Evolutionary conservation across 768 basidiomycete genomes (phyloP).

Genomic region (Xerocomellus amylosporus): DNA sequence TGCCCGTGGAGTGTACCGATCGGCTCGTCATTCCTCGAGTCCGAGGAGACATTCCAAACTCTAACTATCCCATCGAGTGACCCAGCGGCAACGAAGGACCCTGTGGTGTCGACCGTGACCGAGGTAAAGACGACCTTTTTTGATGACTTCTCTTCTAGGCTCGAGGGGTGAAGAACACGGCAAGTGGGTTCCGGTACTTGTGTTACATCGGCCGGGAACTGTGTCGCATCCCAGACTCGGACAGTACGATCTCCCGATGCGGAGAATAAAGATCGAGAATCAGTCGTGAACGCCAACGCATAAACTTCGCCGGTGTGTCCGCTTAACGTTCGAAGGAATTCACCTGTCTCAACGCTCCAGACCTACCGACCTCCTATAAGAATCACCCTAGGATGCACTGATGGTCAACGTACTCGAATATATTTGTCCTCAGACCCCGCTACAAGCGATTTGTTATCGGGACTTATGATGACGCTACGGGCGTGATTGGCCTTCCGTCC

Average conservation of each 20-base stretch:
- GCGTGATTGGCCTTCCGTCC: conserved; percentile 27
- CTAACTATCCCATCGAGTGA: conserved; percentile 51
- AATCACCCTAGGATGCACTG: neutral
- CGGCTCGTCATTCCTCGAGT: conserved; percentile 23
- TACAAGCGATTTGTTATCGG: conserved; percentile 29
- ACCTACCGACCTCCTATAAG: conserved; percentile 18
- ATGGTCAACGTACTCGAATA: conserved; percentile 27
- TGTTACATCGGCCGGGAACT: conserved; percentile 19
- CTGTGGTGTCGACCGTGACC: conserved; percentile 28
- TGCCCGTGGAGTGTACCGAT: conserved; percentile 27
- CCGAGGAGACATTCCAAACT: conserved; percentile 49
- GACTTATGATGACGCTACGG: conserved; percentile 33
- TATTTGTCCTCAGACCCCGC: conserved; percentile 36
- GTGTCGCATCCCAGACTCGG: conserved; percentile 34
- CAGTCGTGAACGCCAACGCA: conserved; percentile 33
- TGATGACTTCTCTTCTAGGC: conserved; percentile 12
- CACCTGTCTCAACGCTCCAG: conserved; percentile 25
- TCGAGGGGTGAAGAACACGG: conserved; percentile 21
- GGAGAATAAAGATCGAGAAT: conserved; percentile 35
- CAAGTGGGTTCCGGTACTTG: conserved; percentile 18
- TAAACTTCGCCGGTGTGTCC: conserved; percentile 39
- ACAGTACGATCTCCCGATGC: conserved; percentile 37
- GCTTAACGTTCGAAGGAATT: conserved; percentile 29
- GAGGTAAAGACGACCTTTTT: conserved; percentile 31
- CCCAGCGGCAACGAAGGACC: conserved; percentile 49